Evolutionary conservation across 257 asterid genomes (phyloP), one percentile per base, ranked within the genome.

Genomic region (Misopates orontium): DNA sequence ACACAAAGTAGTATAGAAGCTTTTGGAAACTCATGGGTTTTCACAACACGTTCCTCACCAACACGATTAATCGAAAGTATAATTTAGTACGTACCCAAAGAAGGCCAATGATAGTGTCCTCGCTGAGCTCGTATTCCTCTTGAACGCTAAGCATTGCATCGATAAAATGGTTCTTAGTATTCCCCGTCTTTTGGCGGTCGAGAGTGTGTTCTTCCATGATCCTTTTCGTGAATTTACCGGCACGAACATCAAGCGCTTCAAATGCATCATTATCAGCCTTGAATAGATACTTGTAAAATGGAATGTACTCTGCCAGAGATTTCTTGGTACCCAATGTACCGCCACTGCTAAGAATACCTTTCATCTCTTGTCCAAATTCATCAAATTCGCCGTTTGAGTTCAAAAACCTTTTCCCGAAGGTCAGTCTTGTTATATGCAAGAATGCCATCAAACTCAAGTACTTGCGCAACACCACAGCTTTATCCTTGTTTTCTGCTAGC

Each of bases 201-300:
- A 69, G 69, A 5, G 85, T 82, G 79, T 90, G 97, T 60, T 90
- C 97, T 61, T 85, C 88, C 97, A 90, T 90, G 80, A 90, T 90
- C n/a, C 60, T 73, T 65, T 80, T 77, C 10, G 96, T 84, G 49
- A 87, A 85, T 24, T 31, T 31, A 44, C 83, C 85, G 0, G 82
- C 71, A 1, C 86, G 86, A 0, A 75, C 48, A 3, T 76, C 77
- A 31, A 84, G 89, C 56, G 65, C 72, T 0, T 73, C 80, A 0
- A 89, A 73, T 7, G 78, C 83, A 11, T 80, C 79, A 45, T 78
- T 82, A 8, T 83, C 89, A 0, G 56, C 74, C 53, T 72, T 78
- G 76, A 82, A 0, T 6, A 42, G 64, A 87, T 85, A 80, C 19
- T 86, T 76, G 4, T 82, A 56, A 84, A 81, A 82, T 0, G 97